Base-by-base conservation (phyloP, 441 rosid species). In the Rhodomyrtus psidioides region DNA sequence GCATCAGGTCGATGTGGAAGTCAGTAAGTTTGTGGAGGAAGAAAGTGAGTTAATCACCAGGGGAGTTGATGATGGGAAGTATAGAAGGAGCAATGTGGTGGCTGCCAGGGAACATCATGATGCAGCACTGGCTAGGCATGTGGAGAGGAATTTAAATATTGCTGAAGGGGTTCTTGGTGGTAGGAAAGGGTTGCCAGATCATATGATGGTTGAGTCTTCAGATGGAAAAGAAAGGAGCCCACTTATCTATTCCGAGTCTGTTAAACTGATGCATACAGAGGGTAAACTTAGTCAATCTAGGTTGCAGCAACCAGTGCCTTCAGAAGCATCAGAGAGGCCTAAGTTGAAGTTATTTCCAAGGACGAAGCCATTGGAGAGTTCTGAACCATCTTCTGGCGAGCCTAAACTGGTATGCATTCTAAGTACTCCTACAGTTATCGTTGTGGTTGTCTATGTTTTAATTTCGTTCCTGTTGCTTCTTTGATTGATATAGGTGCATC, bases 331-430 rank as follows among this genome's bases (percentile, higher is more conserved):
- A 81, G 96, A 92, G 87, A 90, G 97, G 58, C 96, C 96, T 81
- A 96, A 93, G 91, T 90, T 96, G 87, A 95, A 91, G 90, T 91
- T 96, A 51, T 90, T 92, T 84, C 94, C 95, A 34, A 92, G 95
- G 86, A 88, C 92, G 74, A 95, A 90, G 91, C 96, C 94, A 83
- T 65, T 91, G 89, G 95, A 92, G 83, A 91, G 53, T 88, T 24
- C 88, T 82, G 97, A 94, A 82, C 86, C 88, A n/a, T 85, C 90
- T 86, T 49, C 76, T 85, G 86, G 85, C 75, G 93, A 92, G 84
- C 89, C 89, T 49, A 92, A 90, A 82, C 93, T 87, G 96, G 97
- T 91, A 86, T 54, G 65, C 59, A 24, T 75, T 44, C 56, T 39
- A 55, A 34, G 75, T 21, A 60, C 55, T 74, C 81, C 57, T 55